phyloP scores from a whole-genome alignment of 176 grass and related monocot genomes.

The Rhynchospora tenuis region DNA sequence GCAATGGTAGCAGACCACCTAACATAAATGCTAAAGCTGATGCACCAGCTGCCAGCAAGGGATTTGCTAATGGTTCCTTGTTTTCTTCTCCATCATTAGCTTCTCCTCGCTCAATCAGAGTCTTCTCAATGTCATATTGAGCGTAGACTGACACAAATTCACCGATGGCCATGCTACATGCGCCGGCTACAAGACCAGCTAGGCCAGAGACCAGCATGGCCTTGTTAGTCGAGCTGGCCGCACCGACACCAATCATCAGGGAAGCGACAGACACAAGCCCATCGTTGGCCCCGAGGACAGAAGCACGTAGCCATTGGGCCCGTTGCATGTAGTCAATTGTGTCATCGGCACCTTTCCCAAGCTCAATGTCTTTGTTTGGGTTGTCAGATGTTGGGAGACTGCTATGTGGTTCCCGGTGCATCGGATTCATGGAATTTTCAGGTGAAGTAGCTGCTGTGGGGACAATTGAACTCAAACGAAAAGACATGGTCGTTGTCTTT shows the following conservation, averaged over 20 bases:
- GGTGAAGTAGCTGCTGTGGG: conserved; percentile 11
- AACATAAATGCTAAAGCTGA: conserved; percentile 72
- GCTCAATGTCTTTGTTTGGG: not conserved
- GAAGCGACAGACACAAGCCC: conserved; percentile 91
- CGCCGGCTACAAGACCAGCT: conserved; percentile 75
- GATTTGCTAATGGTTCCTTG: conserved; percentile 50
- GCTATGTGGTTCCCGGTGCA: not conserved
- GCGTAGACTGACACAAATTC: conserved; percentile 92
- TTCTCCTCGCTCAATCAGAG: conserved; percentile 24
- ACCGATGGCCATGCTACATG: conserved; percentile 98
- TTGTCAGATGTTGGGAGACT: not conserved
- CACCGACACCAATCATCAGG: conserved; percentile 82
- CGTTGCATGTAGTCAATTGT: conserved; percentile 62
- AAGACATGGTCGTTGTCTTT: conserved; percentile 35
- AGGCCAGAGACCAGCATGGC: conserved; percentile 77
- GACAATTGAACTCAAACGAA: conserved; percentile 32
- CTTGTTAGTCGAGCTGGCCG: conserved; percentile 33
- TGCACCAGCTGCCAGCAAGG: conserved; percentile 52
- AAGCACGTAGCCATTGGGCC: conserved; percentile 93
- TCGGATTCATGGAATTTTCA: not conserved
- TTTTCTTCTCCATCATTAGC: not conserved
- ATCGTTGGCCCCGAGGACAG: conserved; percentile 89
- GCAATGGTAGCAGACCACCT: conserved; percentile 60
- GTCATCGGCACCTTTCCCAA: not conserved
- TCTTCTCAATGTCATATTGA: conserved; percentile 81